Conservation (phyloP, 2,329 filamentous ascomycete genomes). For the Clarireedia monteithiana region DNA sequence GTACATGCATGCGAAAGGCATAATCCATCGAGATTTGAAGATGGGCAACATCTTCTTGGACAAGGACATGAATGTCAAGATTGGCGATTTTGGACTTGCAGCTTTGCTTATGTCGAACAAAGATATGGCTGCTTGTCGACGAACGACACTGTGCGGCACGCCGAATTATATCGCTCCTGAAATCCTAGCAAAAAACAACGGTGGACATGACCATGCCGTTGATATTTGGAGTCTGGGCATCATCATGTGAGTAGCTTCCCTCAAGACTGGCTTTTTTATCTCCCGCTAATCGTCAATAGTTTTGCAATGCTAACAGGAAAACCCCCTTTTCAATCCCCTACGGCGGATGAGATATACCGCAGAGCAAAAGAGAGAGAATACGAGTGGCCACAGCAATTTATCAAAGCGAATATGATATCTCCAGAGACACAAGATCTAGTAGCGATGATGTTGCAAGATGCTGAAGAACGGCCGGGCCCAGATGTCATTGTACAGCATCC, state of each 20-base stretch:
- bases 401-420: conserved; percentile 62
- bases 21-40: conserved; percentile 94
- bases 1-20: conserved; percentile 91
- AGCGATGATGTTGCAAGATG: conserved; percentile 65
- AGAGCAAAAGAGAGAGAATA: conserved; percentile 65
- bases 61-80: conserved; percentile 91
- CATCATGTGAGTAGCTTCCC: conserved; percentile 61
- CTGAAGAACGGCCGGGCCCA: conserved; percentile 65
- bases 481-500: conserved; percentile 72
- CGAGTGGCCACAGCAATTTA: conserved; percentile 65
- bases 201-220: conserved; percentile 94
- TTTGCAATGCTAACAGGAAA: conserved; percentile 96
- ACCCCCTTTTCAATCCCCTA: conserved; percentile 90
- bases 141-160: conserved; percentile 92
- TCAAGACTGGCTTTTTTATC: background rate
- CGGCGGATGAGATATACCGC: conserved; percentile 77
- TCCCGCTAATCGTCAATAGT: conserved; percentile 37
- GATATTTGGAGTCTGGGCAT: conserved; percentile 98
- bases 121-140: conserved; percentile 72
- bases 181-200: conserved; percentile 87
- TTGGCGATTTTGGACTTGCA: conserved; percentile 93
- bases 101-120: conserved; percentile 85
- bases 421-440: conserved; percentile 72
- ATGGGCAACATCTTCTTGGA: conserved; percentile 98
- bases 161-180: conserved; percentile 98